These are phyloP conservation scores for Venturia oleaginea DNA, from an alignment of 2,329 filamentous ascomycete species.

Conservation along the genomic window DNA sequence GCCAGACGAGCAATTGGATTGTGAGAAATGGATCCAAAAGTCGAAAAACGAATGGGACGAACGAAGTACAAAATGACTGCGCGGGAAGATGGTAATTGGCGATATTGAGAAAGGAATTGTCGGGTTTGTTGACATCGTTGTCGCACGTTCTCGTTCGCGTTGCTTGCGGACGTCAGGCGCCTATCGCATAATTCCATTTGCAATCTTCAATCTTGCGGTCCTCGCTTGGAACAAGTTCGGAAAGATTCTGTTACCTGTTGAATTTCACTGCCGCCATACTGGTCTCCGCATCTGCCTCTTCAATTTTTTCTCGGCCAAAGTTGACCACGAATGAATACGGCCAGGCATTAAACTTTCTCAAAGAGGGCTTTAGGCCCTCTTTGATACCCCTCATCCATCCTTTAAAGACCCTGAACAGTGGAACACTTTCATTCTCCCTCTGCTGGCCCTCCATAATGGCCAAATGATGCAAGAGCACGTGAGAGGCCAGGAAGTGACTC, in stretches of 20 bases:
- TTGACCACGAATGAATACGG: constrained; percentile 5
- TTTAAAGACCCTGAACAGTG: background rate
- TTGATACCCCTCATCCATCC: constrained; percentile 10
- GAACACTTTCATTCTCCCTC: background rate
- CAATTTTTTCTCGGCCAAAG: background rate
- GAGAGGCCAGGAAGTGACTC: constrained; percentile 38
- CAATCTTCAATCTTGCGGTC: background rate
- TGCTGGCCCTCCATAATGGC: constrained; percentile 21
- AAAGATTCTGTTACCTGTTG: background rate
- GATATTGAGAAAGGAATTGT: background rate
- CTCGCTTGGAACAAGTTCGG: background rate
- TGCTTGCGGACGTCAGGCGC: background rate
- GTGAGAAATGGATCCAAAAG: background rate
- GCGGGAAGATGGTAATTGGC: background rate
- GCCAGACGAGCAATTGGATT: constrained; percentile 10
- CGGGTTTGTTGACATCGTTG: background rate
- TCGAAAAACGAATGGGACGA: background rate
- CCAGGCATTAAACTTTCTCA: constrained; percentile 9
- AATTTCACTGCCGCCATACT: background rate
- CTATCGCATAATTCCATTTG: background rate
- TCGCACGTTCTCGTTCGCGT: background rate
- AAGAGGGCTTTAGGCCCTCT: background rate
- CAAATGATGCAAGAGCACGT: constrained; percentile 36
- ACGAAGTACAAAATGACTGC: background rate
- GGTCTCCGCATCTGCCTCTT: background rate